These are phyloP conservation scores for Metschnikowia borealis DNA, from an alignment of 805 yeast species.

Conservation along the genomic window DNA sequence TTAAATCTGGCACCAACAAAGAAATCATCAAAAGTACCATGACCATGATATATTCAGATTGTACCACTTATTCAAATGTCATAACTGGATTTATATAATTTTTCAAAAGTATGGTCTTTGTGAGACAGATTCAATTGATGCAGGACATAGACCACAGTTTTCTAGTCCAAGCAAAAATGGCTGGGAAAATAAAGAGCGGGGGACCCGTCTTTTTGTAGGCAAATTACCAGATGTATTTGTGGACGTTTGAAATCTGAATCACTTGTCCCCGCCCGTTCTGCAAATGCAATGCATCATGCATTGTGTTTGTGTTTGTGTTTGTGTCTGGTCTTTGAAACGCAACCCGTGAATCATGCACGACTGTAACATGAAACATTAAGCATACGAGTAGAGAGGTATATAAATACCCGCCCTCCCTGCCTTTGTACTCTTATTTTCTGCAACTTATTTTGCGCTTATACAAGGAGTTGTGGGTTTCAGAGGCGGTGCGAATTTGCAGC, in stretches of 20 bases:
- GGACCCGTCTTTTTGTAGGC: not conserved
- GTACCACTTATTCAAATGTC: no score
- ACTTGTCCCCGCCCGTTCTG: not conserved
- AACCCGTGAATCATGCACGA: not conserved
- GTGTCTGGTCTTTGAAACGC: not conserved
- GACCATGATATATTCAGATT: no score
- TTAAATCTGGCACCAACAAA: no score
- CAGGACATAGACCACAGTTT: no score
- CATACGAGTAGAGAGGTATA: not conserved
- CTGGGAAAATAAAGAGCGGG: not conserved
- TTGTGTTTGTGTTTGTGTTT: not conserved
- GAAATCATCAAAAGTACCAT: no score
- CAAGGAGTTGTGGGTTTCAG: not conserved
- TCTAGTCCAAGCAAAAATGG: not conserved
- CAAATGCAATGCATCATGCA: not conserved
- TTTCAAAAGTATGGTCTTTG: not conserved
- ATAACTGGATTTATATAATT: no score
- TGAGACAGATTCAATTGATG: not conserved
- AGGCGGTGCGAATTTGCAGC: slow-evolving; percentile 1
- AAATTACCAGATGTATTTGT: not conserved
- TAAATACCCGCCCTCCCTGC: not conserved
- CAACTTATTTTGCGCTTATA: not conserved
- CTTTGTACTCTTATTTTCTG: not conserved
- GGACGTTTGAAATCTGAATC: not conserved
- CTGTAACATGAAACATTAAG: not conserved